phyloP scores from a whole-genome alignment of 805 yeast species.

The Lipomyces sp. region DNA sequence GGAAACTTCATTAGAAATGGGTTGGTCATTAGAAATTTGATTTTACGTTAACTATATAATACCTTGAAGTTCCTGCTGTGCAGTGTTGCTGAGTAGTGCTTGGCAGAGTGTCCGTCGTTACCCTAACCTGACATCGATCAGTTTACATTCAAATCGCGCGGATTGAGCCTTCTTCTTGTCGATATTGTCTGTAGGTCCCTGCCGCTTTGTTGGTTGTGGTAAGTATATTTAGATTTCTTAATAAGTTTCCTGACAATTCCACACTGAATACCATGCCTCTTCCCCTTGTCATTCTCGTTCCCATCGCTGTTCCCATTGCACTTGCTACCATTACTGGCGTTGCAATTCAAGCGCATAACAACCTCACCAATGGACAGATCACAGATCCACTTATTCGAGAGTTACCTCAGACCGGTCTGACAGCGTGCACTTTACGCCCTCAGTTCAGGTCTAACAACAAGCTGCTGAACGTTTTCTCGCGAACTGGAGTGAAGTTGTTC shows the following conservation, averaged over 20 bases:
- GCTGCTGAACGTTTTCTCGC: conserved; percentile 23
- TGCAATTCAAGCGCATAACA: conserved; percentile 6
- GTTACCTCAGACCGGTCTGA: conserved; percentile 30
- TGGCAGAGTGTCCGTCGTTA: no score
- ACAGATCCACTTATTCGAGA: conserved; percentile 26
- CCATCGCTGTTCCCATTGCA: conserved; percentile 15
- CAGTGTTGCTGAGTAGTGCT: no score
- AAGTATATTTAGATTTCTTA: background rate
- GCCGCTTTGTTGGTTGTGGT: background rate
- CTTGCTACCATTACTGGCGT: conserved; percentile 18
- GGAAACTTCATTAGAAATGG: background rate
- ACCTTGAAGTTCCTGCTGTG: no score
- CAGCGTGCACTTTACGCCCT: conserved; percentile 32
- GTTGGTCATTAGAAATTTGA: background rate
- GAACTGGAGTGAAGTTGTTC: conserved; percentile 24
- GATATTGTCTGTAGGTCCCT: background rate
- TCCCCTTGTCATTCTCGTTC: conserved; percentile 9
- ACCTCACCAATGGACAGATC: background rate
- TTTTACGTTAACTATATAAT: background rate
- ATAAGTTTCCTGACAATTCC: background rate
- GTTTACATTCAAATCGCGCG: background rate
- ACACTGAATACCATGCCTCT: conserved; percentile 12
- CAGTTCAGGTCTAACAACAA: conserved; percentile 28
- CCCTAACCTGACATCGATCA: background rate
- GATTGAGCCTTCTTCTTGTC: background rate